Base-by-base conservation (phyloP, 2,329 filamentous ascomycete species). In the Coniochaeta sp. region DNA sequence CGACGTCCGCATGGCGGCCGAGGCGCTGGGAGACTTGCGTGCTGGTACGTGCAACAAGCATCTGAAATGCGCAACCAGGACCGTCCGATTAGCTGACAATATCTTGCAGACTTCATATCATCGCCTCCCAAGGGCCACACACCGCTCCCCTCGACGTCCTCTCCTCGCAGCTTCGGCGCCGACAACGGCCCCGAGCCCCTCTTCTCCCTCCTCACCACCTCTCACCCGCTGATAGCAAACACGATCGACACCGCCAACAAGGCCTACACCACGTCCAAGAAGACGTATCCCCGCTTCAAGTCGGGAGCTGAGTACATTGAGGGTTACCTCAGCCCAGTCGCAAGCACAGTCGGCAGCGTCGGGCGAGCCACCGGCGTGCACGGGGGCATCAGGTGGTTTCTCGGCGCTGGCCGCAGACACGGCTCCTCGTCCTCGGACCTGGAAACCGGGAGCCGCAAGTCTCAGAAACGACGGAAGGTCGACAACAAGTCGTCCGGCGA, bases 261-360 rank as follows among this genome's bases (percentile, higher is more conserved):
- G 1, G 91, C 90, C 1, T 98, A 98, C 72, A 88, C 89, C 30
- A 88, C 84, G 2, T 92, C 90, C 12, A 97, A 98, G 74, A 91
- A 93, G 66, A 96, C 93, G 68, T 96, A 91, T 1, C 92, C 93
- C 0, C 84, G 89, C 2, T 91, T 97, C 70, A 92, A 90, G 72
- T 89, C 90, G n/a, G 86, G 92, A 62, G 93, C 91, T 56, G 91
- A 96, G 71, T 91, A 96, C 67, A 87, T 97, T 22, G 93, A 98
- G 73, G 88, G 90, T 55, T 93, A 91, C 66, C 85, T 96, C 58
- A 90, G 89, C 1, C 92, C 91, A 1, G 86, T 97, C 58, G 90
- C 90, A 58, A 95, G 90, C 69, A 95, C 91, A 0, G 90, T 96
- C 32, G 90, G 90, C 16, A 89, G 86, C 0, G 90, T 96, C 6